Evolutionary conservation across 139 green algal species (phyloP).

Genomic region (Coelastrella sp.): DNA sequence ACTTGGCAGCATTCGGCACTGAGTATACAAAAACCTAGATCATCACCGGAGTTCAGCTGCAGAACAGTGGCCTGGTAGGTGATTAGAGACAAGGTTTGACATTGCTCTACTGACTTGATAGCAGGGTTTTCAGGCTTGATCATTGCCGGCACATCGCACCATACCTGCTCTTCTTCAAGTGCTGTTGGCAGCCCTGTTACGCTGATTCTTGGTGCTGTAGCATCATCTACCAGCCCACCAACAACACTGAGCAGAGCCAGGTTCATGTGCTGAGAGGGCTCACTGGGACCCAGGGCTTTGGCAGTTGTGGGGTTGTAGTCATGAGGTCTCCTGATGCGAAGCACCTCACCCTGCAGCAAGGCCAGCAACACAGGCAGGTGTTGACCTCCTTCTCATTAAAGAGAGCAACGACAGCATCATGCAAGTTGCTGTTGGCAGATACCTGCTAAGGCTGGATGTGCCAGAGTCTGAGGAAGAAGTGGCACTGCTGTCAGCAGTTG

Average conservation of each 20-base stretch:
- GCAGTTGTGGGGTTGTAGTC: conserved; percentile 65
- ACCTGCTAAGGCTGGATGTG: too few species aligned
- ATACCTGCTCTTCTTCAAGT: conserved; percentile 67
- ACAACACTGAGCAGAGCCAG: conserved; percentile 57
- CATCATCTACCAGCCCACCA: conserved; percentile 62
- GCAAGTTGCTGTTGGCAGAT: too few species aligned
- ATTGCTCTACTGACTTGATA: too few species aligned
- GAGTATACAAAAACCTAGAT: too few species aligned
- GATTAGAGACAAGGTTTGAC: too few species aligned
- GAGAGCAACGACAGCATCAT: too few species aligned
- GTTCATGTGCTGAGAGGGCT: conserved; percentile 64
- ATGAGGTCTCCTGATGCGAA: conserved; percentile 65
- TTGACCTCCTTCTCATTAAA: too few species aligned
- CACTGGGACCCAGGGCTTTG: conserved; percentile 57
- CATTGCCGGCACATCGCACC: not conserved
- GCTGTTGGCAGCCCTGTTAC: conserved; percentile 58
- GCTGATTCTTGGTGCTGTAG: conserved; percentile 59
- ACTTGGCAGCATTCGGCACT: too few species aligned
- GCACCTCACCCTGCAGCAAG: conserved; percentile 50
- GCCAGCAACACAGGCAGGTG: not conserved
- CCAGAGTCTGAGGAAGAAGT: too few species aligned
- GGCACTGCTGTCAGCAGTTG: too few species aligned
- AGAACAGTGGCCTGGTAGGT: too few species aligned
- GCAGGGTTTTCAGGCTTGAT: not conserved
- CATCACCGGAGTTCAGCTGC: too few species aligned